Base-by-base conservation (phyloP, 176 grass and related monocot species). In the Stipa capillata region DNA sequence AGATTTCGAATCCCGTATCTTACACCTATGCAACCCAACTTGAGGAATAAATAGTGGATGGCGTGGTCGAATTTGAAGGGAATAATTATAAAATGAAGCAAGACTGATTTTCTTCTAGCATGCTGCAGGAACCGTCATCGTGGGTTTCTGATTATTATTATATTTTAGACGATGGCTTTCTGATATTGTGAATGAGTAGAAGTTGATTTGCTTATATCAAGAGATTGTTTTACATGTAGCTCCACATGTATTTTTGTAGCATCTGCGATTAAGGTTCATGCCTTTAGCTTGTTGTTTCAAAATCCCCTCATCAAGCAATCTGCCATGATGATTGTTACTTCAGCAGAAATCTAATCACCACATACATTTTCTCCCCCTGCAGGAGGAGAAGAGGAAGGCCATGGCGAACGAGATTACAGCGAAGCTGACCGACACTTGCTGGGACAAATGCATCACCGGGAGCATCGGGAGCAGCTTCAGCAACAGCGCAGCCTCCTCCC, bases 401-500 rank as follows among this genome's bases (percentile, higher is more conserved):
- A 48, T 89, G 78, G 44, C 58, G 18, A 93, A 90, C 37, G 88
- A 97, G 83, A 32, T 93, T 21, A 70, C 93, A 24, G 90, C 90
- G 2, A 93, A 97, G 75, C 29, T 97, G n/a, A 93, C 90, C 7
- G 69, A 79, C 20, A 64, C 76, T 36, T 97, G 94, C 85, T 97
- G 94, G 94, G 94, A 93, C 65, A 97, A 91, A 52, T 97, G 93
- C 61, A 61, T 97, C 49, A 96, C 87, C 2, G 85, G 93, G 31
- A 90, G 87, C 68, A 74, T 90, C 1, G 90, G 90, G 33, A 93
- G 78, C 62, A 93, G 89, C 90, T 89, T 97, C 53, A 89, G 94
- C 84, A 83, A 62, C 35, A 87, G 86, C 11, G 90, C 93, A 84
- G 13, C 59, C 1, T 54, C 91, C 9, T 93, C 90, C 81, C 64